A percentile compares a stretch with the other conserved stretches of the same genome.
Evolutionary conservation across 768 basidiomycete species (phyloP).

Genomic region (Ephemerocybe angulata): DNA sequence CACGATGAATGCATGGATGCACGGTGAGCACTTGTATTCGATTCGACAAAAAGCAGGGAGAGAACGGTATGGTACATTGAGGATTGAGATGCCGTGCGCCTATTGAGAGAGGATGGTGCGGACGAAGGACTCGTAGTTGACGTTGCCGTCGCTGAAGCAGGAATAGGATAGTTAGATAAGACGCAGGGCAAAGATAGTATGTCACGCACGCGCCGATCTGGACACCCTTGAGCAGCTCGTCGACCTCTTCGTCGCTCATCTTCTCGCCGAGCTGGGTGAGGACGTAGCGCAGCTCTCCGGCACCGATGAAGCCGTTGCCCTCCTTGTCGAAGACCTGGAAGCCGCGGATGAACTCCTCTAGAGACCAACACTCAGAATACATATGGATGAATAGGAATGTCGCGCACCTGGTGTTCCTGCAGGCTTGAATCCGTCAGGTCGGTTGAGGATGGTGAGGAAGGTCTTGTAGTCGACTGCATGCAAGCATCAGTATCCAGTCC

Average conservation of each 20-base stretch:
- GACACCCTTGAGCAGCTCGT: constrained; percentile 94
- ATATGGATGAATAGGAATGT: neutral
- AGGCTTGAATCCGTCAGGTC: constrained; percentile 95
- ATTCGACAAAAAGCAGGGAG: too few species aligned
- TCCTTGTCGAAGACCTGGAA: constrained; percentile 99
- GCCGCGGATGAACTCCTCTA: constrained; percentile 98
- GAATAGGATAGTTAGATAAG: neutral
- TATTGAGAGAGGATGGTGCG: too few species aligned
- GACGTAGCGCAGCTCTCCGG: constrained; percentile 88
- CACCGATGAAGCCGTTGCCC: constrained; percentile 88
- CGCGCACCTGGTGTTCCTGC: constrained; percentile 84
- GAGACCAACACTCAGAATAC: neutral
- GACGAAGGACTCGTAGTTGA: too few species aligned
- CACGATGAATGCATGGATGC: too few species aligned
- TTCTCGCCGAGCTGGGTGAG: constrained; percentile 97
- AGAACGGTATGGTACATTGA: too few species aligned
- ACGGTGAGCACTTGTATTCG: too few species aligned
- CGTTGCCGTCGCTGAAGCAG: constrained; percentile 78
- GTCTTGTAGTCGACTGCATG: constrained; percentile 86
- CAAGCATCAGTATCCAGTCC: neutral
- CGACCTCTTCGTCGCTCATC: constrained; percentile 96
- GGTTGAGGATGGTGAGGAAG: constrained; percentile 87
- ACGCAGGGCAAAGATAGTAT: constrained; percentile 18
- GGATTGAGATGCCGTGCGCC: too few species aligned
- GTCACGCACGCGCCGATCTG: constrained; percentile 86